Percentiles rank a stretch among this genome's conserved stretches.
Evolutionary conservation across 2,329 filamentous ascomycete genomes (phyloP).

Genomic region (Aspergillus jensenii): DNA sequence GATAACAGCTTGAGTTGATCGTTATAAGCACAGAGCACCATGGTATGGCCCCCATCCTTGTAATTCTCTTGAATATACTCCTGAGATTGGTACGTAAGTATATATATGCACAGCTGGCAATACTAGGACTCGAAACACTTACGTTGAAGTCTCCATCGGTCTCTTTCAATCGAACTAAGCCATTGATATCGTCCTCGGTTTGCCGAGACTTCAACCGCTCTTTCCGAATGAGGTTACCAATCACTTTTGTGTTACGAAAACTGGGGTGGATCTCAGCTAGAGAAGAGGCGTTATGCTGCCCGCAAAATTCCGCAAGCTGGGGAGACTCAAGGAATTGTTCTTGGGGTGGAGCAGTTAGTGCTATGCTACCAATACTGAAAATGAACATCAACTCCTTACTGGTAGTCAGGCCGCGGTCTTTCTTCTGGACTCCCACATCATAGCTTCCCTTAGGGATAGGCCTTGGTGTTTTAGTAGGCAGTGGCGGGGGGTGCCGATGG

Average conservation of each 20-base stretch:
- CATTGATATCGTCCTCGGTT: conserved; percentile 8
- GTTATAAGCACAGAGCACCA: conserved; percentile 7
- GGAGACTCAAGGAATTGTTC: conserved; percentile 11
- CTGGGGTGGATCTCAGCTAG: conserved; percentile 10
- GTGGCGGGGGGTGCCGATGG: conserved; percentile 15
- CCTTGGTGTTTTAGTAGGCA: conserved; percentile 9
- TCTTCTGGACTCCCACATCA: background rate
- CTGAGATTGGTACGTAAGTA: background rate
- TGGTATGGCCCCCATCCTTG: conserved; percentile 3
- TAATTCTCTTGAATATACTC: conserved; percentile 8
- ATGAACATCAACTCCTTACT: conserved; percentile 7
- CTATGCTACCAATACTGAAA: background rate
- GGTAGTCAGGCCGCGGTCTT: conserved; percentile 2
- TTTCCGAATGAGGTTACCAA: conserved; percentile 11
- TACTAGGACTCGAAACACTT: background rate
- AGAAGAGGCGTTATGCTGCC: conserved; percentile 10
- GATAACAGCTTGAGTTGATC: conserved; percentile 7
- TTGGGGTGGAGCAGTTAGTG: background rate
- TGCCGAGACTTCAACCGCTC: conserved; percentile 8
- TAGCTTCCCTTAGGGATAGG: background rate
- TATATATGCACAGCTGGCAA: background rate
- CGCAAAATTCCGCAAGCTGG: conserved; percentile 8
- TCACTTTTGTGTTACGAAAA: conserved; percentile 2
- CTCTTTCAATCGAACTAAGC: conserved; percentile 1
- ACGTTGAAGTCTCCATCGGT: background rate